Conservation (phyloP, 2,329 filamentous ascomycete species). For the Botrytis cinerea region DNA sequence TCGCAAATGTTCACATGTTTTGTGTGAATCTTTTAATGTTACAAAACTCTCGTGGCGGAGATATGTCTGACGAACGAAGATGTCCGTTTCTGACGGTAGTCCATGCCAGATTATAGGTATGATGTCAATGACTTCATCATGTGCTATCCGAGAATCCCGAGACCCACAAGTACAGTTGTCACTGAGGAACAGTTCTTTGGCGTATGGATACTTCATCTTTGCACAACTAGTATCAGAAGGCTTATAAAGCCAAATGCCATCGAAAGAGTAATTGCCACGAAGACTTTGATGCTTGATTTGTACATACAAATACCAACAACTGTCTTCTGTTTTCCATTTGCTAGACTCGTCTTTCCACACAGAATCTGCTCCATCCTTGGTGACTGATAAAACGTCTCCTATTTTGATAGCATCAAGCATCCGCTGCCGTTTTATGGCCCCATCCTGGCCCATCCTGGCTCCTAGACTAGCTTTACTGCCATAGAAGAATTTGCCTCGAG, state of each 20-base stretch:
- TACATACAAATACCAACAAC: slow-evolving; percentile 72
- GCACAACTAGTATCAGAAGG: slow-evolving; percentile 71
- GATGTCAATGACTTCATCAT: slow-evolving; percentile 57
- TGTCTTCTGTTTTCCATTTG: slow-evolving; percentile 47
- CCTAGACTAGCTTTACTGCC: neutral
- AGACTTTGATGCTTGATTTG: slow-evolving; percentile 52
- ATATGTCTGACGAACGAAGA: slow-evolving; percentile 74
- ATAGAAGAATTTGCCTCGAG: neutral
- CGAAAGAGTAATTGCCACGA: slow-evolving; percentile 50
- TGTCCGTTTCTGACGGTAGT: slow-evolving; percentile 49
- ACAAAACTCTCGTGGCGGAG: slow-evolving; percentile 61
- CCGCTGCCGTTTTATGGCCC: slow-evolving; percentile 27
- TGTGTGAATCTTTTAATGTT: slow-evolving; percentile 56
- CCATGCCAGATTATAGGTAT: slow-evolving; percentile 61
- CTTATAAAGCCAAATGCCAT: slow-evolving; percentile 74
- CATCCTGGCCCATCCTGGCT: neutral
- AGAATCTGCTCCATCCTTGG: slow-evolving; percentile 49
- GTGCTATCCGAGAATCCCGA: slow-evolving; percentile 47
- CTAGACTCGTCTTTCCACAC: slow-evolving; percentile 57
- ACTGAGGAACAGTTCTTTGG: slow-evolving; percentile 74
- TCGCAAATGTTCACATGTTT: slow-evolving; percentile 51
- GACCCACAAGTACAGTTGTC: slow-evolving; percentile 69
- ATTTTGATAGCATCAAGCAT: slow-evolving; percentile 52
- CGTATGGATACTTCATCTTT: slow-evolving; percentile 65
- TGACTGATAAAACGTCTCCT: slow-evolving; percentile 53